Base-by-base conservation (phyloP, 139 green algal species). In the Micractinium sp. region DNA sequence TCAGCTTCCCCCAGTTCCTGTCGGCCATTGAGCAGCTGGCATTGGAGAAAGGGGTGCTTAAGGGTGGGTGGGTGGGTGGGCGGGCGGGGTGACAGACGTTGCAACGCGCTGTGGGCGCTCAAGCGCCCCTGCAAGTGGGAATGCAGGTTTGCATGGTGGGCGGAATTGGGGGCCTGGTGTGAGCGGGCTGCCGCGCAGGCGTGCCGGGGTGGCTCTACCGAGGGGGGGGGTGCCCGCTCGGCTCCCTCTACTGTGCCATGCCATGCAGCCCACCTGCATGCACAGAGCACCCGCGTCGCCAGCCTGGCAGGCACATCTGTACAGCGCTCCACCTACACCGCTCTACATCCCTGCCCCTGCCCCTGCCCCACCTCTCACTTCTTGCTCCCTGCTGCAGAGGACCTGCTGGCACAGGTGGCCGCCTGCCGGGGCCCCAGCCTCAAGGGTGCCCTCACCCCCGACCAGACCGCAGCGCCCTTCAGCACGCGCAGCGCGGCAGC, bases 1-100 rank as follows among this genome's bases (percentile, higher is more conserved):
- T 97, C 47, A 69, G 79, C 67, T 97, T 92, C 76, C 81, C 47
- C 2, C 88, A 91, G 74, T 96, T 96, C 60, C 75, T 89, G 61
- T 39, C 33, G 0, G 94, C 93, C 20, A 79, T 97, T 39, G 53
- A 73, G 73, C 85, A 94, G 81, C 80, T 97, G 19, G 94, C 95
- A 1, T 81, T 90, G 19, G 90, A 93, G 56, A 93, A 93, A 78
- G 92, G 90, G 66, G 38, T 81, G 38, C 38, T 53, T 4, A 80
- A 80, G 67, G 83, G 83, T 87, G 82, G 23, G 63, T 31, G 3
- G 20, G 12, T 13, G 47, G 47, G 47, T 56, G 47, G 47, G 47
- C 9, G 47, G 47, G 9, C 5, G 5, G 47, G 47, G 47, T 56
- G 47, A 9, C 47, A 56, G 47, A 9, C 9, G 7, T 56, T 56